A percentile compares a stretch with the other conserved stretches of the same genome.
These are phyloP conservation scores for Kuraishia cidri DNA, from an alignment of 805 yeast species.

Conservation along the genomic window DNA sequence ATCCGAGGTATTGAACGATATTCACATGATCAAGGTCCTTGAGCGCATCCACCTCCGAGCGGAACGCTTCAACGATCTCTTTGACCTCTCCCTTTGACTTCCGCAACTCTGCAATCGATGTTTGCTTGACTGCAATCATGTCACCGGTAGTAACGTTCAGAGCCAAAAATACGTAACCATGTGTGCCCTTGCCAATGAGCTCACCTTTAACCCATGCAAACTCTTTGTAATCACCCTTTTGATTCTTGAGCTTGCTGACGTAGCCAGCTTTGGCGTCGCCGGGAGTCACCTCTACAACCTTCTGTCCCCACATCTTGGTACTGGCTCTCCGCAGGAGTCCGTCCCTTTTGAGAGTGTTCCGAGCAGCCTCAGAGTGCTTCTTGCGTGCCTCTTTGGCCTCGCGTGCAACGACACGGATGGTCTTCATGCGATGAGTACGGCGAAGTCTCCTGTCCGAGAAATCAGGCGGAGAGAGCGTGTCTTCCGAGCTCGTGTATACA, in stretches of 20 bases:
- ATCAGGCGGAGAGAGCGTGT: conserved; percentile 6
- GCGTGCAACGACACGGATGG: conserved; percentile 86
- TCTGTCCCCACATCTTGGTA: conserved; percentile 97
- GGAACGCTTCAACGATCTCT: conserved; percentile 56
- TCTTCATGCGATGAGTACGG: conserved; percentile 63
- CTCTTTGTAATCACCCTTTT: conserved; percentile 65
- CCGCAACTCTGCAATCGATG: background rate
- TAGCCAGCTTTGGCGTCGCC: conserved; percentile 54
- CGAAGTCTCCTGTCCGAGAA: conserved; percentile 9
- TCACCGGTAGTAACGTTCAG: conserved; percentile 95
- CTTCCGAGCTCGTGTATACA: conserved; percentile 26
- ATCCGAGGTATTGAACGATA: conserved; percentile 94
- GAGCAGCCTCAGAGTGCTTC: conserved; percentile 14
- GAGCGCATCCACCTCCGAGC: conserved; percentile 87
- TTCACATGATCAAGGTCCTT: conserved; percentile 91
- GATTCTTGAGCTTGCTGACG: conserved; percentile 55
- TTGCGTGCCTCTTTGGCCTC: conserved; percentile 72
- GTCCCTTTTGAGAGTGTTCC: conserved; percentile 8
- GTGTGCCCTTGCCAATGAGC: conserved; percentile 91
- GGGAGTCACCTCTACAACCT: conserved; percentile 82
- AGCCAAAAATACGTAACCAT: conserved; percentile 89
- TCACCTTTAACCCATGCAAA: conserved; percentile 99
- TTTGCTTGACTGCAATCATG: conserved; percentile 95
- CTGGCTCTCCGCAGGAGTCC: conserved; percentile 58
- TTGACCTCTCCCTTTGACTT: background rate